Conservation (phyloP, 208 protist genomes). For the Angomonas ambiguus region DNA sequence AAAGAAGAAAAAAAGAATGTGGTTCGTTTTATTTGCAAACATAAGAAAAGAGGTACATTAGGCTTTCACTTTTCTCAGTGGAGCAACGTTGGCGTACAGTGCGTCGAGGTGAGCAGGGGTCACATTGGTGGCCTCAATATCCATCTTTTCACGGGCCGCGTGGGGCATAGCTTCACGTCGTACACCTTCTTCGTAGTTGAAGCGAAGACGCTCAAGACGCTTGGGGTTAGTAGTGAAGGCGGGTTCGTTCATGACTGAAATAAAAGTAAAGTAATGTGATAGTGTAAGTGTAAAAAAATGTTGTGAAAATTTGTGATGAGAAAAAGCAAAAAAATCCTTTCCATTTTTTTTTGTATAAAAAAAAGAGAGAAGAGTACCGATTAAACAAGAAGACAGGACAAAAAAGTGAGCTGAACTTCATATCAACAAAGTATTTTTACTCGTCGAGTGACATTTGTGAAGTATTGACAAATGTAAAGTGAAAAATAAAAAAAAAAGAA, state of each 20-base stretch:
- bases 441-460: neutral
- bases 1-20: slow-evolving; percentile 13
- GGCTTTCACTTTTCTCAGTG: neutral
- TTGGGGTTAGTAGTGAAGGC: slow-evolving; percentile 57
- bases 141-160: slow-evolving; percentile 48
- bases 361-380: slow-evolving; percentile 9
- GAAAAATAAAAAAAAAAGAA: slow-evolving; percentile 4
- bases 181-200: slow-evolving; percentile 68
- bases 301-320: slow-evolving; percentile 4
- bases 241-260: slow-evolving; percentile 43
- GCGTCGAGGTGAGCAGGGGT: slow-evolving; percentile 67
- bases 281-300: neutral
- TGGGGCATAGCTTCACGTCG: slow-evolving; percentile 48
- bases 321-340: slow-evolving; percentile 1
- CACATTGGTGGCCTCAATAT: slow-evolving; percentile 39
- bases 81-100: neutral
- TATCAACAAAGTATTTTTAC: neutral
- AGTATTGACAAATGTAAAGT: neutral
- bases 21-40: slow-evolving; percentile 31
- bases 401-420: neutral
- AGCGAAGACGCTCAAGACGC: slow-evolving; percentile 56
- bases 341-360: slow-evolving; percentile 2
- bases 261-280: neutral
- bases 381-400: no score
- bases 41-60: slow-evolving; percentile 15